Evolutionary conservation across 768 basidiomycete genomes (phyloP), one percentile per base, ranked within the genome.

Genomic region (Suillus sp.): DNA sequence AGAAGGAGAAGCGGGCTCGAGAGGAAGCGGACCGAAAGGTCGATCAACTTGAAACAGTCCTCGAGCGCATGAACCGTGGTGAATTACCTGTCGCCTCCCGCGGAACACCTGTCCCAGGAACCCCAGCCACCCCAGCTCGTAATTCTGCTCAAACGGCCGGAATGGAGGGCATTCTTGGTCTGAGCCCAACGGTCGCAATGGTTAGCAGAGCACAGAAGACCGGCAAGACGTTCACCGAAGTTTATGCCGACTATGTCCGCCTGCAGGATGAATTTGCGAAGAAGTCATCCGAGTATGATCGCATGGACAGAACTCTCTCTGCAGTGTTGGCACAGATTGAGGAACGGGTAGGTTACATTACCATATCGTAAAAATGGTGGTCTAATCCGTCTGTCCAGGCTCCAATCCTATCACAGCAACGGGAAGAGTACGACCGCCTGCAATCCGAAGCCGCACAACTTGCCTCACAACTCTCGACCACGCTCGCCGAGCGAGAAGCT

Each of bases 141-240:
- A 78, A 77, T 30, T 62, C 69, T 51, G 64, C 77, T n/a, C 67
- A 63, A 6, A 82, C 86, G 64, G 61, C 78, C n/a, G 67, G 80
- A 14, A 73, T 78, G 32, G 84, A 88, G 43, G 81, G 83, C 10
- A 84, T 88, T 78, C 78, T 90, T 71, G 86, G 88, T 50, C 78
- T 95, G 20, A 95, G 92, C 70, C 94, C 96, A 1, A 93, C 95
- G 0, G 91, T 96, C 14, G 89, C 91, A 4, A 87, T 96, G 79
- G 93, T 90, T 8, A 88, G 88, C 76, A 86, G 82, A 65, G 85
- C 89, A 25, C 94, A 95, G 78, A 87, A 86, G 74, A 85, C 81
- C 32, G 93, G 92, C 34, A 92, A 92, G 81, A 92, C 91, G 1
- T 96, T 96, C 78, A 96, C 96, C 0, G 92, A 97, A 70, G 89